phyloP scores from a whole-genome alignment of 768 basidiomycete genomes.

The Mycena sanguinolenta region DNA sequence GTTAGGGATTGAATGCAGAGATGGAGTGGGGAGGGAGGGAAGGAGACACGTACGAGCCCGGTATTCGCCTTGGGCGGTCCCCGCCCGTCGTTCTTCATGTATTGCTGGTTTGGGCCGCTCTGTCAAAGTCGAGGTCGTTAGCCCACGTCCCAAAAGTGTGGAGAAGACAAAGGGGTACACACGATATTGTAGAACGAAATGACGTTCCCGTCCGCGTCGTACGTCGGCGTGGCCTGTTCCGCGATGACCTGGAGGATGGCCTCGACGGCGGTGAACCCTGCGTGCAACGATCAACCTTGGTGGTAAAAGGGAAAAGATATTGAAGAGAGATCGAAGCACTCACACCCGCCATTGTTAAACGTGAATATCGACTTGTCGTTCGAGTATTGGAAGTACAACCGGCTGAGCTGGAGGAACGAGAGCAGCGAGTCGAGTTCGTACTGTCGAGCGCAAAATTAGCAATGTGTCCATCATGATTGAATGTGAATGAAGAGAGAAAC shows the following conservation, averaged over 20 bases:
- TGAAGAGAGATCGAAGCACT: conserved; percentile 40
- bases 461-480: too few species aligned
- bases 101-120: conserved; percentile 37
- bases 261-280: conserved; percentile 36
- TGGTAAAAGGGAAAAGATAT: background rate
- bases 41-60: conserved; percentile 18
- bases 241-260: conserved; percentile 29
- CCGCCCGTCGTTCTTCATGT: conserved; percentile 36
- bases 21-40: too few species aligned
- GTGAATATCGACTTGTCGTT: conserved; percentile 62
- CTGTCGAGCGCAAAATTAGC: conserved; percentile 48
- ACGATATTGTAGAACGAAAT: conserved; percentile 36
- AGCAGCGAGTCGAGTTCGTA: conserved; percentile 69
- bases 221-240: conserved; percentile 30
- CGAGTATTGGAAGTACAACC: conserved; percentile 63
- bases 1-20: background rate
- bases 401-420: conserved; percentile 67
- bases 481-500: too few species aligned
- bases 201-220: conserved; percentile 25
- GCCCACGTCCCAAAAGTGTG: too few species aligned
- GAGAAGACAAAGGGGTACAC: background rate
- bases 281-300: too few species aligned
- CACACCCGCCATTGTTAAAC: conserved; percentile 53
- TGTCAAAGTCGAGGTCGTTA: background rate
- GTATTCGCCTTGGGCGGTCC: conserved; percentile 34